These are phyloP conservation scores for Pholiota adiposa DNA, from an alignment of 1,284 basidiomycete species.

Conservation along the genomic window DNA sequence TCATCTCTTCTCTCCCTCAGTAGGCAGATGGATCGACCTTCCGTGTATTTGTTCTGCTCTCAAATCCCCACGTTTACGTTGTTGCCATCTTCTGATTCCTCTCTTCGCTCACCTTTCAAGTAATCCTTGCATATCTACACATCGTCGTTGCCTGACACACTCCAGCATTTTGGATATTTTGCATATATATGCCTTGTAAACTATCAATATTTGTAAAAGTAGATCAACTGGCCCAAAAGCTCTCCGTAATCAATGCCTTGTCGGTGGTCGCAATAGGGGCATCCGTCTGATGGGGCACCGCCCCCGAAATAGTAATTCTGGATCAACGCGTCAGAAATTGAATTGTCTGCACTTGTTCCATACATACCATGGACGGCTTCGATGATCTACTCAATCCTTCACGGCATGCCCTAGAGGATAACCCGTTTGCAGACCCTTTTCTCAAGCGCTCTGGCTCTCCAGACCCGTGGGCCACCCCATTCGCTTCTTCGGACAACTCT, in stretches of 20 bases:
- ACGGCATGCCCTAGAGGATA: constrained; percentile 63
- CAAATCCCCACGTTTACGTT: neutral
- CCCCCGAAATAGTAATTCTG: constrained; percentile 7
- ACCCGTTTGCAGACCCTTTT: constrained; percentile 81
- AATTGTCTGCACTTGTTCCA: constrained; percentile 10
- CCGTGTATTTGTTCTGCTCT: constrained; percentile 1
- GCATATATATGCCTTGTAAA: neutral
- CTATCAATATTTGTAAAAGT: constrained; percentile 1
- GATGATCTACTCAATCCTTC: constrained; percentile 78
- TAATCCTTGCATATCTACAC: constrained; percentile 7
- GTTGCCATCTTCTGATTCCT: constrained; percentile 1
- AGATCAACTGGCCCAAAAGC: too few species aligned
- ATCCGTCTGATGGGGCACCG: neutral
- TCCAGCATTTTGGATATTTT: neutral
- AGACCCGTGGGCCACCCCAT: constrained; percentile 74
- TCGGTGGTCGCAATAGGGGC: neutral
- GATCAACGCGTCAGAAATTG: constrained; percentile 8
- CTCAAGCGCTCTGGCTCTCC: constrained; percentile 68
- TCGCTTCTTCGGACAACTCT: constrained; percentile 29
- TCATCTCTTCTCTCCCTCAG: neutral
- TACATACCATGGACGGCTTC: constrained; percentile 63
- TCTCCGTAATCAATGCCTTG: neutral
- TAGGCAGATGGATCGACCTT: neutral
- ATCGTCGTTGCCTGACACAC: neutral
- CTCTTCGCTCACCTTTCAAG: constrained; percentile 5